Conservation (phyloP, 2,329 filamentous ascomycete species). For the Fusarium verrucosum region DNA sequence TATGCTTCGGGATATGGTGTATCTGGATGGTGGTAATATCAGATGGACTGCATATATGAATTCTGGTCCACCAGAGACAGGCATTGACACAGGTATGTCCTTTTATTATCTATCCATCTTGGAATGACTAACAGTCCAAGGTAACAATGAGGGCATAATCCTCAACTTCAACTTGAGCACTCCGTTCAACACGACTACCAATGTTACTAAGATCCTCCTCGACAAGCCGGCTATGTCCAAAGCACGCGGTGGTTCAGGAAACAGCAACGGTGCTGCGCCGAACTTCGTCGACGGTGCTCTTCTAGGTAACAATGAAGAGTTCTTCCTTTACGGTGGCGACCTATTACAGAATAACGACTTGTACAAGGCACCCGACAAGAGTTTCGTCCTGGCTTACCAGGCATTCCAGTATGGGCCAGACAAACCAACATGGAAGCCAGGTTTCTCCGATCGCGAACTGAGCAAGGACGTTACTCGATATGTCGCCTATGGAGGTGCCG, state of each 20-base stretch:
- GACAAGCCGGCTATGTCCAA: constrained; percentile 55
- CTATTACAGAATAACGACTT: constrained; percentile 51
- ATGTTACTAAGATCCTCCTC: constrained; percentile 62
- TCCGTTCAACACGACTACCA: constrained; percentile 62
- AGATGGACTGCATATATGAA: constrained; percentile 62
- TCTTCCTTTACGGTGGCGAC: constrained; percentile 70
- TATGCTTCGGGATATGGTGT: constrained; percentile 68
- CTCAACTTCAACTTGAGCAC: constrained; percentile 67
- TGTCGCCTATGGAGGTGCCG: constrained; percentile 70
- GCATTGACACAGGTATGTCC: constrained; percentile 55
- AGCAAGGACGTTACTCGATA: constrained; percentile 64
- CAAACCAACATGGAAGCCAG: constrained; percentile 53
- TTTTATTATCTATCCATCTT: background rate
- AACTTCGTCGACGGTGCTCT: constrained; percentile 71
- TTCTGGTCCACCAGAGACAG: constrained; percentile 51
- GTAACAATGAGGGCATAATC: constrained; percentile 61
- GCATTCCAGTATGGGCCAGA: constrained; percentile 60
- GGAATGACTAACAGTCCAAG: constrained; percentile 49
- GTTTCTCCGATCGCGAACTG: constrained; percentile 56
- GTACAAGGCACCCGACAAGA: constrained; percentile 51
- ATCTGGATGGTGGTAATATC: constrained; percentile 70
- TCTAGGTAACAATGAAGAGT: constrained; percentile 70
- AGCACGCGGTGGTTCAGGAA: constrained; percentile 56
- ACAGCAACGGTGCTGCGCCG: constrained; percentile 62
- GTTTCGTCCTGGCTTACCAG: constrained; percentile 62